These are phyloP conservation scores for Talaromyces borbonicus DNA, from an alignment of 495 filamentous ascomycete species.

Conservation along the genomic window DNA sequence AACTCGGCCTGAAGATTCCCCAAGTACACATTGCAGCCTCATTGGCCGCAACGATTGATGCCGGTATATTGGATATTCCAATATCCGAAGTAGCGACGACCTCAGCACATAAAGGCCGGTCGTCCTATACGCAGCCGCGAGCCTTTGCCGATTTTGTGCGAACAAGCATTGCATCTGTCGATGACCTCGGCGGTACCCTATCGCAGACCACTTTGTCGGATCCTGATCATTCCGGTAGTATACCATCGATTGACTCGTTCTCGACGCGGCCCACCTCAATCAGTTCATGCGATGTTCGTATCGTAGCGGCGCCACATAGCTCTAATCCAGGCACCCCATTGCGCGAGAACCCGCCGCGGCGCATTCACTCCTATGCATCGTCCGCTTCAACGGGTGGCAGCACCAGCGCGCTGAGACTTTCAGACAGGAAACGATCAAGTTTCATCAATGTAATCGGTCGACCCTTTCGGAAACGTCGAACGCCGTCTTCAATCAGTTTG, in stretches of 20 bases:
- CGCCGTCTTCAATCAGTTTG: slow-evolving; percentile 20
- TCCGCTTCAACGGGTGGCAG: background rate
- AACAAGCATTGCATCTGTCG: slow-evolving; percentile 4
- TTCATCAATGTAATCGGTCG: slow-evolving; percentile 31
- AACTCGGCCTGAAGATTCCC: slow-evolving; percentile 30
- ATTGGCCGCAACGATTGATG: slow-evolving; percentile 30
- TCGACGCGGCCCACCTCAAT: slow-evolving; percentile 36
- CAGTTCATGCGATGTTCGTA: slow-evolving; percentile 29
- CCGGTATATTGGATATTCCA: slow-evolving; percentile 28
- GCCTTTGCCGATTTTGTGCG: slow-evolving; percentile 1
- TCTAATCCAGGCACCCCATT: background rate
- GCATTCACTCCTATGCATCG: background rate
- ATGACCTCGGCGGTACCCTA: slow-evolving; percentile 15
- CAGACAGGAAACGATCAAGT: slow-evolving; percentile 26
- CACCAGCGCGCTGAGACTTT: slow-evolving; percentile 18
- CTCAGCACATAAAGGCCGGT: slow-evolving; percentile 19
- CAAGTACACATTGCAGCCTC: slow-evolving; percentile 29
- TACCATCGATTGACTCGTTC: slow-evolving; percentile 31
- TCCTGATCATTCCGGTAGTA: slow-evolving; percentile 24
- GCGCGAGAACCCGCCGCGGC: background rate
- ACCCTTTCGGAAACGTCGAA: slow-evolving; percentile 28
- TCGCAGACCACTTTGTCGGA: slow-evolving; percentile 31
- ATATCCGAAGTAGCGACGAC: slow-evolving; percentile 10
- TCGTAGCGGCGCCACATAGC: slow-evolving; percentile 10
- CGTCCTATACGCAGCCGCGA: slow-evolving; percentile 21